phyloP scores from a whole-genome alignment of 2,329 filamentous ascomycete species.

The Trichophyton benhamiae region DNA sequence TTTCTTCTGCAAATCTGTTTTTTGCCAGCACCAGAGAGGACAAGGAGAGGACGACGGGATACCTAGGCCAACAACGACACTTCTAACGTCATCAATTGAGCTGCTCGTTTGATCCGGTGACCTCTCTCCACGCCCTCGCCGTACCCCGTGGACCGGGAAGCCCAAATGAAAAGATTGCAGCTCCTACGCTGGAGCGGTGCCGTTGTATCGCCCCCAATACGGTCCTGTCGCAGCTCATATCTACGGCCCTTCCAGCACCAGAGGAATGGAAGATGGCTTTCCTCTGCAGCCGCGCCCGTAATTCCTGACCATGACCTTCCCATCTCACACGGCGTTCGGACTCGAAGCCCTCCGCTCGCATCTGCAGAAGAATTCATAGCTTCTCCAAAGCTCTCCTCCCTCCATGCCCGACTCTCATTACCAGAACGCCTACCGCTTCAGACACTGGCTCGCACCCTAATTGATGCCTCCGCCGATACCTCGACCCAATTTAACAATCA shows the following conservation, averaged over 20 bases:
- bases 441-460: conserved; percentile 72
- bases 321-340: conserved; percentile 11
- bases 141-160: conserved; percentile 5
- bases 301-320: conserved; percentile 13
- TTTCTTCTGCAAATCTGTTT: background rate
- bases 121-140: background rate
- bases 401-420: conserved; percentile 79
- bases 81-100: background rate
- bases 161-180: conserved; percentile 38
- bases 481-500: conserved; percentile 78
- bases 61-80: background rate
- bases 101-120: background rate
- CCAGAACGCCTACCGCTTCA: conserved; percentile 70
- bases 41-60: background rate
- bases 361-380: conserved; percentile 51
- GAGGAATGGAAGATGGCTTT: conserved; percentile 29
- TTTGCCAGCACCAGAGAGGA: background rate
- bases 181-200: conserved; percentile 42
- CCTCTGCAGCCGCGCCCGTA: conserved; percentile 26
- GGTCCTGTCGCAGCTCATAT: conserved; percentile 22
- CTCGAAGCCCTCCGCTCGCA: conserved; percentile 53
- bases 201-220: conserved; percentile 37
- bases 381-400: conserved; percentile 82
- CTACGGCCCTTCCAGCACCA: conserved; percentile 11
- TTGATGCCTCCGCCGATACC: conserved; percentile 73